phyloP scores from a whole-genome alignment of 306 rosid species.

The Cajanus cajan region DNA sequence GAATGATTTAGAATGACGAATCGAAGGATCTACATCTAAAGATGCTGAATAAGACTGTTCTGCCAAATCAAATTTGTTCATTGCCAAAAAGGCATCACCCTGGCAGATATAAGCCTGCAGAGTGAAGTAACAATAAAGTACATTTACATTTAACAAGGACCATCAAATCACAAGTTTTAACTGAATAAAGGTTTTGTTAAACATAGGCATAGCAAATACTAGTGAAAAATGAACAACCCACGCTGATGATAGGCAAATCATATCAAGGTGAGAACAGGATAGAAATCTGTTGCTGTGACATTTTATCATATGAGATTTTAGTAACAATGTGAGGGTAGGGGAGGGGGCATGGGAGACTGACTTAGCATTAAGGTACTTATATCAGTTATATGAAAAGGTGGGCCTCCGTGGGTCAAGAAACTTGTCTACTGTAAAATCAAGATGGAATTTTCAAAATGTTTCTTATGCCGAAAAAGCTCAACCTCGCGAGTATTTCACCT shows the following conservation, averaged over 20 bases:
- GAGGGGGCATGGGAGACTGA: not conserved
- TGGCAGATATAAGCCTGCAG: slow-evolving; percentile 78
- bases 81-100: slow-evolving; percentile 75
- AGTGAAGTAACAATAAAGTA: slow-evolving; percentile 2
- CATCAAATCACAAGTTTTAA: not conserved
- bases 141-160: not conserved
- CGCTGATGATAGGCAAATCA: not conserved
- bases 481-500: not conserved
- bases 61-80: slow-evolving; percentile 60
- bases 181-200: slow-evolving; percentile 4
- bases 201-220: slow-evolving; percentile 5
- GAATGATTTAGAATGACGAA: slow-evolving; percentile 74
- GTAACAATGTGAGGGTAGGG: too few species aligned
- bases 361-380: not conserved
- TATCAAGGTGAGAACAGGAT: slow-evolving; percentile 5
- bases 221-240: slow-evolving; percentile 5
- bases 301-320: too few species aligned
- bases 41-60: slow-evolving; percentile 65
- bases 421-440: not conserved
- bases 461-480: not conserved
- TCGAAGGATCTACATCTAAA: slow-evolving; percentile 64
- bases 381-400: not conserved
- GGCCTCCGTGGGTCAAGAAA: not conserved
- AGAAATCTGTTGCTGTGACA: not conserved
- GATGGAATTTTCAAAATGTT: not conserved